Evolutionary conservation across 108 stramenopile species (phyloP).

Genomic region (Nannochloropsis oceanica): DNA sequence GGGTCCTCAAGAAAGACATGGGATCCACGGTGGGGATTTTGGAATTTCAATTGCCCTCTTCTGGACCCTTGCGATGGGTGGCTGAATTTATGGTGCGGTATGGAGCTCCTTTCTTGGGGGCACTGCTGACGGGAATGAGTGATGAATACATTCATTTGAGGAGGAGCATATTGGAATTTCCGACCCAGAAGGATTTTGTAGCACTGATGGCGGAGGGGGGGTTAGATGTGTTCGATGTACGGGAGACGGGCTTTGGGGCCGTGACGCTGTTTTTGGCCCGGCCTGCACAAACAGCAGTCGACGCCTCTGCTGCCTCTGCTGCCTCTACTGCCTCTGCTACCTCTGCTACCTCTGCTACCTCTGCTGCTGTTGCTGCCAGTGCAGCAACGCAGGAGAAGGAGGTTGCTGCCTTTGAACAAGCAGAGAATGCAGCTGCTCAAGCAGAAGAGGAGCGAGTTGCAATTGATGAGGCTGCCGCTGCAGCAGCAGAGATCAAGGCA

Average conservation of each 20-base stretch:
- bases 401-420: too few relatives aligned
- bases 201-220: slow-evolving; percentile 12
- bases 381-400: too few relatives aligned
- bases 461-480: too few relatives aligned
- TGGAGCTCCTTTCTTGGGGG: not conserved
- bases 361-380: too few relatives aligned
- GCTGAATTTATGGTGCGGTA: not conserved
- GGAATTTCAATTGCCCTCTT: slow-evolving; percentile 9
- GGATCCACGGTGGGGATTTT: slow-evolving; percentile 11
- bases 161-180: slow-evolving; percentile 6
- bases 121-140: not conserved
- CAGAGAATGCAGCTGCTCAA: too few relatives aligned
- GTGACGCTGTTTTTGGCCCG: slow-evolving; percentile 18
- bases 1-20: not conserved
- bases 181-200: not conserved
- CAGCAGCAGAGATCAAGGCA: too few relatives aligned
- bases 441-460: too few relatives aligned
- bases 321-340: too few relatives aligned
- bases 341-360: too few relatives aligned
- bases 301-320: too few relatives aligned
- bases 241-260: slow-evolving; percentile 8
- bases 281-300: not conserved
- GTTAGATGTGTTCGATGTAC: slow-evolving; percentile 1
- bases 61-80: not conserved
- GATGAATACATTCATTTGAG: slow-evolving; percentile 14